Evolutionary conservation across 2,329 filamentous ascomycete species (phyloP), one percentile per base, ranked within the genome.

Genomic region (Albophoma yamanashiensis): DNA sequence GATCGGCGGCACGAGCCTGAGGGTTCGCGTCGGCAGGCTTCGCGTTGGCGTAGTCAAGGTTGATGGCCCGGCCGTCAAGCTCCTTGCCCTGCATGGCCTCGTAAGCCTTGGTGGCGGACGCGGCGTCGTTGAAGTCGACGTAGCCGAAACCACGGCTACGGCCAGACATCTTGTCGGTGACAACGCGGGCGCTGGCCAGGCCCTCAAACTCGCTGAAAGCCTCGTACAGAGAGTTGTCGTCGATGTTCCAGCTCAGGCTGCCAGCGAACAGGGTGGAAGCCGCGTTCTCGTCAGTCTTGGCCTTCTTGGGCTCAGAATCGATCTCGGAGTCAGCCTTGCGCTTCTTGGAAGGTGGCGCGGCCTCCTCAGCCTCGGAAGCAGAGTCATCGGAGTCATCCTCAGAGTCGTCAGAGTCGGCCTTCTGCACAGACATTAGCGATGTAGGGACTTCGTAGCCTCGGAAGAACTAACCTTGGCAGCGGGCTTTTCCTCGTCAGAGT

Each of bases 71-170:
- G 63, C 86, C 86, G 67, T 92, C 89, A 57, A 95, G 77, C 69
- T 91, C 86, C 64, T 82, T 75, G 65, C 85, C 88, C 69, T 91
- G 84, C 86, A 89, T 92, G 69, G 82, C 85, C 68, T 87, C 84
- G 66, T 88, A 83, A 60, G 91, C 91, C 72, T 86, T 87, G 68
- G 83, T 82, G 60, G 89, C 89, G 71, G 84, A 82, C 62, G 83
- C 86, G 62, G 82, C 76, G 66, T 80, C 84, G 71, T 81, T 79
- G 76, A 92, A 96, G 79, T 96, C 92, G 68, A 96, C 89, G 73
- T 96, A 97, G 63, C 92, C 92, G 75, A 95, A 96, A 66, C 91
- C 92, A 78, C 92, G 92, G 75, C 92, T 93, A 71, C 91, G 88
- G 69, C 90, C 89, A 70, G 81, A 83, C 60, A 87, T 85, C 74